These are phyloP conservation scores for Neolentinus lepideus DNA, from an alignment of 1,284 basidiomycete genomes.

Conservation along the genomic window DNA sequence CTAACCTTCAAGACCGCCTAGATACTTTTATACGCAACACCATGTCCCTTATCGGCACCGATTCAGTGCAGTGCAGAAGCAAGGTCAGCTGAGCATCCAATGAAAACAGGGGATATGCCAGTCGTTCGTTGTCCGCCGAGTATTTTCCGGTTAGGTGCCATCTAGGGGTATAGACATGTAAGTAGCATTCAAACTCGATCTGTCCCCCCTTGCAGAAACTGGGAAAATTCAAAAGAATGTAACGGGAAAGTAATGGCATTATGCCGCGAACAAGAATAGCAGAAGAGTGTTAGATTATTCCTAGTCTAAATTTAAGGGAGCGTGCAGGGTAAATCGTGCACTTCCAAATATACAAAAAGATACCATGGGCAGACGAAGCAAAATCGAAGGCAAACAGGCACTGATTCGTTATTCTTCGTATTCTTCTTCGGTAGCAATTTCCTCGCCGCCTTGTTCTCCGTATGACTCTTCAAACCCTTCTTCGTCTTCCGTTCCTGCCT, in stretches of 20 bases:
- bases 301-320: background rate
- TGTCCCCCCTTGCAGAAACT: no score
- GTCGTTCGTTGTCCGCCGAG: background rate
- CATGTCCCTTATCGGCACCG: background rate
- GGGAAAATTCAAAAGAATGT: no score
- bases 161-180: background rate
- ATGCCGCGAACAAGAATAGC: background rate
- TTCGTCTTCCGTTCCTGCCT: constrained; percentile 42
- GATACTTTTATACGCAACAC: background rate
- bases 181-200: no score
- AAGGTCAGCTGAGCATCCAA: background rate
- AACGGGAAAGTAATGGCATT: background rate
- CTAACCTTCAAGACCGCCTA: background rate
- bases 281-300: background rate
- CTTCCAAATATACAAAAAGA: background rate
- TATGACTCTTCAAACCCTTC: constrained; percentile 11
- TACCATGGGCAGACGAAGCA: background rate
- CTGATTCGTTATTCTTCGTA: background rate
- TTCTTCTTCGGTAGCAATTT: background rate
- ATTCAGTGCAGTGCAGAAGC: background rate
- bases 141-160: background rate
- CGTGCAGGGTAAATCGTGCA: background rate
- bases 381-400: background rate
- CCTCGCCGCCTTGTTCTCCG: background rate
- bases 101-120: background rate